A percentile compares a stretch with the other conserved stretches of the same genome.
phyloP scores from a whole-genome alignment of 176 grass and related monocot genomes.

The Rhynchospora breviuscula region DNA sequence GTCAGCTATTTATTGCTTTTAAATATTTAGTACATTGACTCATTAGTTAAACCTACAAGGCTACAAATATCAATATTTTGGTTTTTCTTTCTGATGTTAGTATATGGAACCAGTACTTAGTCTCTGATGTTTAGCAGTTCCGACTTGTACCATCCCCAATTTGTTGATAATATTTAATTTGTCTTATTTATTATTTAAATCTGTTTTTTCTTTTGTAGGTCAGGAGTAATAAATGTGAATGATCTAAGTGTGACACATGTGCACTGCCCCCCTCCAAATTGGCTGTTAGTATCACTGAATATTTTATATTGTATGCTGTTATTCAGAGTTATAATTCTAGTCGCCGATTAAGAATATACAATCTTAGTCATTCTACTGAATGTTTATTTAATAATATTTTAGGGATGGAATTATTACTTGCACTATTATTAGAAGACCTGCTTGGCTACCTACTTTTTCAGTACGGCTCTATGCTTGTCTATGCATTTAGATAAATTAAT shows the following conservation, averaged over 20 bases:
- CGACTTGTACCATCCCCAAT: not conserved
- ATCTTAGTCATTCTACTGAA: not conserved
- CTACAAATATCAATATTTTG: not conserved
- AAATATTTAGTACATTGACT: not conserved
- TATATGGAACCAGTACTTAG: not conserved
- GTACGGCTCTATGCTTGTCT: slow-evolving; percentile 35
- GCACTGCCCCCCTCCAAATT: slow-evolving; percentile 90
- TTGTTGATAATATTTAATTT: not conserved
- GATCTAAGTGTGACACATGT: slow-evolving; percentile 66
- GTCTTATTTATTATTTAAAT: not conserved
- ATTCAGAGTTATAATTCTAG: not conserved
- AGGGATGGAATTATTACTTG: slow-evolving; percentile 40
- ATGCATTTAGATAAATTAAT: not conserved
- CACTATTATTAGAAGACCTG: slow-evolving; percentile 44
- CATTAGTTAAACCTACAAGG: not conserved
- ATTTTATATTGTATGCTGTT: slow-evolving; percentile 9
- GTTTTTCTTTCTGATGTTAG: not conserved
- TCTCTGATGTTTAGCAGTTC: not conserved
- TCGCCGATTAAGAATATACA: not conserved
- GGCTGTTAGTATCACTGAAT: slow-evolving; percentile 60
- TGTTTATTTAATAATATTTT: slow-evolving; percentile 1
- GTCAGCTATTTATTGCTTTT: slow-evolving; percentile 17
- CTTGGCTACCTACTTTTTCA: slow-evolving; percentile 65
- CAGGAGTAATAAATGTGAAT: slow-evolving; percentile 71
- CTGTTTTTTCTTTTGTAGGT: slow-evolving; percentile 42